Conservation (phyloP, 164 flowering plant genomes). For the Stephania japonica region DNA sequence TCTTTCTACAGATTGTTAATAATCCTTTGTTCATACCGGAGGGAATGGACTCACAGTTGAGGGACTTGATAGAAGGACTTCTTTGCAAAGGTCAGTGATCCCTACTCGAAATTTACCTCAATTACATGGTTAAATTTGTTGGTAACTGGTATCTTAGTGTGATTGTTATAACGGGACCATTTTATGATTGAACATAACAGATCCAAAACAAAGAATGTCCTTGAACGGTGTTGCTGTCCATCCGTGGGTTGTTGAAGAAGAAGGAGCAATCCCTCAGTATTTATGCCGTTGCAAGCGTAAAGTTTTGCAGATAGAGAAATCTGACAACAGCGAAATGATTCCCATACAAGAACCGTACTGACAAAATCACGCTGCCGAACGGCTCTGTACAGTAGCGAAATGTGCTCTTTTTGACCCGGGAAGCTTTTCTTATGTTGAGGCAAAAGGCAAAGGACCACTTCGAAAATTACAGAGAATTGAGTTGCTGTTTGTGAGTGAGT, state of each 20-base stretch:
- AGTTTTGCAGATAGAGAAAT: conserved; percentile 15
- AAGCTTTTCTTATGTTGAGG: neutral
- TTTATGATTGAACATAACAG: conserved; percentile 29
- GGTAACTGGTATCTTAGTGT: too few species aligned
- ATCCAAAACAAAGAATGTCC: conserved; percentile 58
- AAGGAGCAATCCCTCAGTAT: conserved; percentile 64
- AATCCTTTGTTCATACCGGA: conserved; percentile 54
- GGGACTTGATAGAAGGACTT: conserved; percentile 61
- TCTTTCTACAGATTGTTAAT: conserved; percentile 59
- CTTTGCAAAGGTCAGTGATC: conserved; percentile 71
- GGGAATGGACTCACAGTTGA: conserved; percentile 48
- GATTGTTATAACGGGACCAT: neutral
- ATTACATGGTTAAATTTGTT: too few species aligned
- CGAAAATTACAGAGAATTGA: neutral
- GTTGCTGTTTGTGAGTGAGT: neutral
- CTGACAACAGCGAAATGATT: conserved; percentile 1
- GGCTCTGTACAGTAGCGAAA: neutral
- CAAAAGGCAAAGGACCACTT: neutral
- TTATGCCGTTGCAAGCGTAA: conserved; percentile 73
- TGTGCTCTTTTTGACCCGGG: neutral
- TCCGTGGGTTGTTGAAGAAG: conserved; percentile 68
- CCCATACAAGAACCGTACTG: neutral
- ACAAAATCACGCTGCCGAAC: neutral
- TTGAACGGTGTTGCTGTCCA: conserved; percentile 56
- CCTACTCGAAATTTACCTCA: neutral